Evolutionary conservation across 768 basidiomycete genomes (phyloP).

Genomic region (Hortiboletus campestris): DNA sequence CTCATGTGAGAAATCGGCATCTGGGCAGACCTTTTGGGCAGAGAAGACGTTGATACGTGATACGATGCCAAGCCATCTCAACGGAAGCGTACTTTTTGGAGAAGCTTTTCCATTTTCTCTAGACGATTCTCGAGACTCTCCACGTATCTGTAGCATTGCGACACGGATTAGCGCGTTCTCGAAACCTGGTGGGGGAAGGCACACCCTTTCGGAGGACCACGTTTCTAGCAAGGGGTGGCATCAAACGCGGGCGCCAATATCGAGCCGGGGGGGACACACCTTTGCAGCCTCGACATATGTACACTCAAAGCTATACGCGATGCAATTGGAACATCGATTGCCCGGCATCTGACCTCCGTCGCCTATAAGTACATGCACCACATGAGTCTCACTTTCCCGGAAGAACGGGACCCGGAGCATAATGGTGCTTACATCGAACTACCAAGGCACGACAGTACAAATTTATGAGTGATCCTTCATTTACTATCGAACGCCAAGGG

Average conservation of each 20-base stretch:
- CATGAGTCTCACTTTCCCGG: background rate
- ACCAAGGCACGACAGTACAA: background rate
- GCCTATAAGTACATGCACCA: slow-evolving; percentile 37
- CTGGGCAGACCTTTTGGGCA: slow-evolving; percentile 58
- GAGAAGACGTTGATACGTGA: background rate
- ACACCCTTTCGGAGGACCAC: slow-evolving; percentile 39
- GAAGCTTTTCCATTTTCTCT: slow-evolving; percentile 62
- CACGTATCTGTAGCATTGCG: slow-evolving; percentile 45
- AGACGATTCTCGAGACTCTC: slow-evolving; percentile 61
- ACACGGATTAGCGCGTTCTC: background rate
- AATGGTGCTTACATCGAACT: slow-evolving; percentile 26
- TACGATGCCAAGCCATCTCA: background rate
- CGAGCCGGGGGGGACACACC: slow-evolving; percentile 29
- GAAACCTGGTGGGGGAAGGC: background rate
- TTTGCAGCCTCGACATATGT: slow-evolving; percentile 56
- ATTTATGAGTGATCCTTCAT: background rate
- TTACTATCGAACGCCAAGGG: background rate
- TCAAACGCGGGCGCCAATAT: background rate
- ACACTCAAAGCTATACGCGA: slow-evolving; percentile 46
- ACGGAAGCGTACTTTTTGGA: slow-evolving; percentile 43
- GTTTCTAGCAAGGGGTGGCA: slow-evolving; percentile 31
- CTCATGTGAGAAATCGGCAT: slow-evolving; percentile 59
- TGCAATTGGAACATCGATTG: slow-evolving; percentile 58
- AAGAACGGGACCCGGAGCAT: background rate
- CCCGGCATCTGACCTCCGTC: slow-evolving; percentile 60